Evolutionary conservation across 2,329 filamentous ascomycete genomes (phyloP).

Genomic region (Exserohilum turcica): DNA sequence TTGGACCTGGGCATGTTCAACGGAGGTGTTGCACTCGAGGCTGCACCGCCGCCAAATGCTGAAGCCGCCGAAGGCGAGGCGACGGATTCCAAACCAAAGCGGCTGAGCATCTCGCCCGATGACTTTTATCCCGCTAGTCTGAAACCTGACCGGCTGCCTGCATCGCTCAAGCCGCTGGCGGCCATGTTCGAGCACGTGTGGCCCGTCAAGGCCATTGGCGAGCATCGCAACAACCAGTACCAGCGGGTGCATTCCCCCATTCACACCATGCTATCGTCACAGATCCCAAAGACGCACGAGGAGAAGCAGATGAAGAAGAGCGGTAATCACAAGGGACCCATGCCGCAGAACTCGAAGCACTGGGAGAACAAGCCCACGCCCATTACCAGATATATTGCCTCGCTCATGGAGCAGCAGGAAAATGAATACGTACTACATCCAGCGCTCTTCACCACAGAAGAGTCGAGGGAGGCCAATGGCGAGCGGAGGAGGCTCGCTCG

Average conservation of each 20-base stretch:
- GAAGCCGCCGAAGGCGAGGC: conserved; percentile 8
- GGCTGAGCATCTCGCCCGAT: conserved; percentile 50
- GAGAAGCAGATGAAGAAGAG: conserved; percentile 63
- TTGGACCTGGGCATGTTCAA: conserved; percentile 90
- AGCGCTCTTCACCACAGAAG: conserved; percentile 65
- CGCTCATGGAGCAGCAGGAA: conserved; percentile 73
- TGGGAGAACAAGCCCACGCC: conserved; percentile 78
- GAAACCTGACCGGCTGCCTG: conserved; percentile 49
- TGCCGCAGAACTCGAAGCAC: conserved; percentile 65
- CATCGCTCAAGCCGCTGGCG: conserved; percentile 65
- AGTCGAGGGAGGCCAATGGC: conserved; percentile 60
- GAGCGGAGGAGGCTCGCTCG: conserved; percentile 58
- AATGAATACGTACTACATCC: conserved; percentile 88
- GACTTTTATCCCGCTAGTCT: conserved; percentile 57
- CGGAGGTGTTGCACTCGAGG: conserved; percentile 48
- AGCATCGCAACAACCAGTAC: conserved; percentile 68
- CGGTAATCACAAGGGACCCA: conserved; percentile 53
- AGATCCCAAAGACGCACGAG: conserved; percentile 70
- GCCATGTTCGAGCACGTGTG: conserved; percentile 87
- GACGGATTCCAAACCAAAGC: conserved; percentile 29
- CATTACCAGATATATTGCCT: conserved; percentile 79
- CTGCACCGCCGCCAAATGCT: conserved; percentile 1
- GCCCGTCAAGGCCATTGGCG: conserved; percentile 86
- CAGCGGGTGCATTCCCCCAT: conserved; percentile 84
- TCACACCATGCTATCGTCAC: conserved; percentile 78